A percentile compares a stretch with the other conserved stretches of the same genome.
Evolutionary conservation across 805 yeast genomes (phyloP).

Genomic region (Candida xiaguanensis): DNA sequence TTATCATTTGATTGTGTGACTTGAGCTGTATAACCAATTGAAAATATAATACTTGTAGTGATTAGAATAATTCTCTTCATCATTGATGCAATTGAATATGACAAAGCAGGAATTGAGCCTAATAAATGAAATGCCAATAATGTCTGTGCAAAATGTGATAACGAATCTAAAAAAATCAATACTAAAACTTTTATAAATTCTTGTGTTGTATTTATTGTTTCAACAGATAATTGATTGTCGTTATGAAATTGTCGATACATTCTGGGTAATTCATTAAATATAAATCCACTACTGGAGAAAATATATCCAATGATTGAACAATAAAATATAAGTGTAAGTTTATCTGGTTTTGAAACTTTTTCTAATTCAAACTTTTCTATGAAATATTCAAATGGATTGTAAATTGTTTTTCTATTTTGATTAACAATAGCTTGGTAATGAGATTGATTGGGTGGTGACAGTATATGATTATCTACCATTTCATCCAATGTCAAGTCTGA

Average conservation of each 20-base stretch:
- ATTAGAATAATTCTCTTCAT: constrained; percentile 86
- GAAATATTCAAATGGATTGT: constrained; percentile 20
- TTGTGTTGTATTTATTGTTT: constrained; percentile 11
- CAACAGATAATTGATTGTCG: constrained; percentile 11
- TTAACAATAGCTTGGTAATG: constrained; percentile 12
- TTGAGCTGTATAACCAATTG: constrained; percentile 26
- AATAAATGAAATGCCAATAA: constrained; percentile 76
- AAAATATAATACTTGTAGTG: constrained; percentile 62
- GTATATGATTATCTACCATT: constrained; percentile 11
- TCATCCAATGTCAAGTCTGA: constrained; percentile 31
- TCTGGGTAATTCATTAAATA: constrained; percentile 54
- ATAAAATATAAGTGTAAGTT: constrained; percentile 74
- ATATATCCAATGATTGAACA: constrained; percentile 71
- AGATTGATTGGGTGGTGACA: constrained; percentile 7
- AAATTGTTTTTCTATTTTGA: constrained; percentile 14
- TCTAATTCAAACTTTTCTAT: constrained; percentile 14
- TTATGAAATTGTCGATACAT: constrained; percentile 16
- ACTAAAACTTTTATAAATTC: constrained; percentile 40
- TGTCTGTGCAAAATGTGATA: constrained; percentile 77
- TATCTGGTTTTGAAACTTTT: constrained; percentile 56
- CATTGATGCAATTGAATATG: constrained; percentile 83
- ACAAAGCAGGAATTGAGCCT: constrained; percentile 77
- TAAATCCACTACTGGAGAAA: constrained; percentile 72
- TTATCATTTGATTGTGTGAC: constrained; percentile 12
- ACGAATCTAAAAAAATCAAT: constrained; percentile 60